Evolutionary conservation across 2,329 filamentous ascomycete species (phyloP), one percentile per base, ranked within the genome.

Genomic region (Pseudogymnoascus sp.): DNA sequence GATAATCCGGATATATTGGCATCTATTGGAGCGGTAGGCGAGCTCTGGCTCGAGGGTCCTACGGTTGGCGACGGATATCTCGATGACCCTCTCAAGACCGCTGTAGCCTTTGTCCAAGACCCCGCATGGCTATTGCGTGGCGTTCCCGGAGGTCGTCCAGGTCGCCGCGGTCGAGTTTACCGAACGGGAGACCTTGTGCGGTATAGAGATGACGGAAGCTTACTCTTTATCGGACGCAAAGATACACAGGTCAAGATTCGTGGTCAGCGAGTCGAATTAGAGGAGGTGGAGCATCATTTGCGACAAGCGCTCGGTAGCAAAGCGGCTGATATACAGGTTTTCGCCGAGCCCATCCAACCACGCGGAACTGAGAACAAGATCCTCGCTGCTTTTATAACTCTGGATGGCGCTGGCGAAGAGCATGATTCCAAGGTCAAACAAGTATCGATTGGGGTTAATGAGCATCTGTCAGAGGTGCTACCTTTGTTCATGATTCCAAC

Each of bases 231-330:
- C 37, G 85, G 86, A 6, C 81, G 86, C 19, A 81, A 82, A 59
- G 86, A 89, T 68, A 83, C 85, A 24, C 86, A 88, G 72, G 80
- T 87, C 62, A 89, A 89, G 69, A 75, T 89, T 26, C 80, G 85
- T 37, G 86, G 86, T 0, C 85, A 88, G 68, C 76, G 86, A 50
- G 77, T 89, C 4, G 86, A 89, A 67, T 82, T 87, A 65, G 82
- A 81, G 16, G 86, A 89, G 70, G 86, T 89, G 33, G 60, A 61
- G 22, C 37, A 60, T 22, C 59, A 60, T 28, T 37, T 60, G 35
- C 22, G 62, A 40, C 33, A 56, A 33, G 50, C 8, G 4, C 26
- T 56, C 7, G 5, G 26, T 19, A 19, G 11, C n/a, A 56, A 56
- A 33, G 28, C 26, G n/a, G n/a, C 26, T 56, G 50, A 11, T 19